Evolutionary conservation across 352 stramenopile genomes (phyloP).

Genomic region (Phytophthora pisi): DNA sequence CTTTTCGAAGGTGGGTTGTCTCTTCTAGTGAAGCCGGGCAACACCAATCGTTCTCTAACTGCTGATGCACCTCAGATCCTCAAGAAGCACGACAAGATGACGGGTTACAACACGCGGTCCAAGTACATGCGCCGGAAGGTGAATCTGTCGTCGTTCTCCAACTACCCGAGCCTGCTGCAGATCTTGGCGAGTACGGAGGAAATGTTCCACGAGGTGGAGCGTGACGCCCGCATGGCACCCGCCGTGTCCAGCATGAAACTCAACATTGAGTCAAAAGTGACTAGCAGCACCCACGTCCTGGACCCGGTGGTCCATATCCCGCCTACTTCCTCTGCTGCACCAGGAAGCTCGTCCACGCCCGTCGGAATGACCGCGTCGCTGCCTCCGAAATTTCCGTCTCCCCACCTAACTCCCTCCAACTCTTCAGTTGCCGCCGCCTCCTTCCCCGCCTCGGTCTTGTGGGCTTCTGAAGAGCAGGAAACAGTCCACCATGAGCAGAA

Average conservation of each 20-base stretch:
- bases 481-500: constrained; percentile 11
- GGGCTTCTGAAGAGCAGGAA: constrained; percentile 45
- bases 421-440: constrained; percentile 33
- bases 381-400: constrained; percentile 44
- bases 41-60: background rate
- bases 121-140: constrained; percentile 89
- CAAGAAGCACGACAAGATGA: constrained; percentile 89
- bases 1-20: constrained; percentile 70
- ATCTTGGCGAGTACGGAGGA: constrained; percentile 80
- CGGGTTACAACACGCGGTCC: constrained; percentile 81
- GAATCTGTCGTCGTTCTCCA: constrained; percentile 79
- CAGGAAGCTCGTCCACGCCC: constrained; percentile 41
- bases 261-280: constrained; percentile 39
- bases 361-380: constrained; percentile 10
- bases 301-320: constrained; percentile 29
- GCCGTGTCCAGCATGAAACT: constrained; percentile 65
- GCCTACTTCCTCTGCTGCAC: background rate
- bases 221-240: constrained; percentile 53
- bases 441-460: constrained; percentile 63
- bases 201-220: constrained; percentile 81
- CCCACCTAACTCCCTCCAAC: constrained; percentile 53
- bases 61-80: constrained; percentile 47
- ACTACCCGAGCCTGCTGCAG: constrained; percentile 74
- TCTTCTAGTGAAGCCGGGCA: background rate
- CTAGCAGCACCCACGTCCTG: constrained; percentile 15